Base-by-base conservation (phyloP, 257 asterid species). In the Solanum boliviense region DNA sequence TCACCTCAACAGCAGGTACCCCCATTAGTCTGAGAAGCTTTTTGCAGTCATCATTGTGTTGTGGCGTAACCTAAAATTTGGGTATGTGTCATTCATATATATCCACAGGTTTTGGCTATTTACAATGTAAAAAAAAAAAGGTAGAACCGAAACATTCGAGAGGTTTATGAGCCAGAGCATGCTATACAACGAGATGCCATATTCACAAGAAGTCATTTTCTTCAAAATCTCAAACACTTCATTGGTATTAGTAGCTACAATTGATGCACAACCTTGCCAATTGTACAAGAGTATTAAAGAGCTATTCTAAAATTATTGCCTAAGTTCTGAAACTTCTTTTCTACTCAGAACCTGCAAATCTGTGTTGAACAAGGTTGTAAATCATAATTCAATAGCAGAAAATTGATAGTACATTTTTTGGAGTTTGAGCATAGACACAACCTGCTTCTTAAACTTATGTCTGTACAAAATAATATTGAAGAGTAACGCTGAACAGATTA, bases 1-100 rank as follows among this genome's bases (percentile, higher is more conserved):
- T 91, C 93, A 95, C 98, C 99, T 97, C 99, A 86, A 97, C 91
- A 82, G 95, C 98, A 25, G 99, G 99, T 84, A 97, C 98, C 84
- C 99, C 99, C 99, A 97, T 97, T 84, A 97, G 96, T 92, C 92
- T 91, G 74, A 97, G 98, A 91, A 97, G 99, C 84, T 91, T 97
- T 88, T 92, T 96, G 96, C 99, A 97, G 89, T 97, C 99, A 10
- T 96, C 99, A 39, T 97, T 96, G 92, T 97, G 99, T 89, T 97
- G 98, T 89, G 88, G 89, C 11, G 99, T 97, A 36, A 97, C 99
- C 99, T 96, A 92, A 87, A 89, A 74, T 89, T 87, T 86, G 35
- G 78, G 68, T 79, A 13, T 44, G 84, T 48, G 85, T 48, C 70
- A 82, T 82, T 46, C 31, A 82, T 48, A 6, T 27, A 44, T 38